Base-by-base conservation (phyloP, 2,329 filamentous ascomycete genomes). In the Nemania diffusa region DNA sequence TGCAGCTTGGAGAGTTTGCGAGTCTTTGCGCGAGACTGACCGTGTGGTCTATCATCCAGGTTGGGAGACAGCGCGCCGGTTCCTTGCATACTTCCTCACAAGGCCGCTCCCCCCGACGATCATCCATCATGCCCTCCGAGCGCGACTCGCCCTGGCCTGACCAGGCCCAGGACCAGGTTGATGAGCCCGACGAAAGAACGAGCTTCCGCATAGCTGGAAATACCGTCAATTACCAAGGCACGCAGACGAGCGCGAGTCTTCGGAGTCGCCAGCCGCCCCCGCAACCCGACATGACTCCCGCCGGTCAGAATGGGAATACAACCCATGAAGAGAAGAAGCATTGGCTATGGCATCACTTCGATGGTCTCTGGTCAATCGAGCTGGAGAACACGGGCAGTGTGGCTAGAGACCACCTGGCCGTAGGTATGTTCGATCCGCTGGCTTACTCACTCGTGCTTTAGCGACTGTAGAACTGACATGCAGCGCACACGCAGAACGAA, bases 321-420 rank as follows among this genome's bases (percentile, higher is more conserved):
- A 65, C 73, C 15, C 61, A 56, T 24, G 29, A 76, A 46, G 69
- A 78, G 65, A 77, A 78, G 64, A 77, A 40, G 68, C 70, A 78
- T 48, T 89, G 89, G 85, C 89, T 86, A 84, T 81, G 81, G 72
- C 75, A 76, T 34, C 77, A 87, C 44, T 72, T 84, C 26, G 79
- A 77, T 7, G 79, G 82, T 64, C 84, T 90, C 59, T 84, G 82
- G 73, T 87, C 87, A 5, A 85, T 96, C 58, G 92, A 95, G 81
- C 80, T 96, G 67, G 92, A 96, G 79, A 96, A 96, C 76, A 95
- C 93, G 79, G 92, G 92, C 44, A 93, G 90, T 76, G 92, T 95
- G 44, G 92, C 92, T 11, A 84, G 92, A 74, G 92, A 96, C 79
- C 92, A 96, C 81, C 82, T 96, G 62, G 92, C 92, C 24, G 81